Percentiles rank a stretch among this genome's conserved stretches.
Conservation (phyloP, 208 protist genomes). For the Crithidia sp. region DNA sequence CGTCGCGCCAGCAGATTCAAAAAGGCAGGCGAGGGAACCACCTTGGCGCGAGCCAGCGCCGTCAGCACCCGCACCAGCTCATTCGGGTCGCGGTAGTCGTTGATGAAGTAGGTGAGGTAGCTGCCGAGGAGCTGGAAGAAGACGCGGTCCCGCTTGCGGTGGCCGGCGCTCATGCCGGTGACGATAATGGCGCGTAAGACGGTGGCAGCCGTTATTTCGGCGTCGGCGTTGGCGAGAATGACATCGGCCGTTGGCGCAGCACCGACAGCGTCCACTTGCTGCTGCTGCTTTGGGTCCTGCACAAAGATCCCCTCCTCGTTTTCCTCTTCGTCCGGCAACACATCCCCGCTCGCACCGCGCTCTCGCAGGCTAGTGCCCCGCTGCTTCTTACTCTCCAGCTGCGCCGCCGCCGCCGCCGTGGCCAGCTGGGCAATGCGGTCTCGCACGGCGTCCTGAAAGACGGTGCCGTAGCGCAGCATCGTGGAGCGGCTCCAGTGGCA, state of each 20-base stretch:
- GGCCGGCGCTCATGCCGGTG: slow-evolving; percentile 72
- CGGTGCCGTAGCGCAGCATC: slow-evolving; percentile 68
- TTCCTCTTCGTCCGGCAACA: not conserved
- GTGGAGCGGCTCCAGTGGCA: slow-evolving; percentile 74
- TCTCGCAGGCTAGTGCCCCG: not conserved
- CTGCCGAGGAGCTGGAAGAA: slow-evolving; percentile 76
- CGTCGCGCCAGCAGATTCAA: slow-evolving; percentile 62
- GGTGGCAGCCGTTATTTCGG: slow-evolving; percentile 48
- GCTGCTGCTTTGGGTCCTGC: slow-evolving; percentile 6
- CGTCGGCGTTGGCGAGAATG: slow-evolving; percentile 45
- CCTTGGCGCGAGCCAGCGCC: slow-evolving; percentile 77
- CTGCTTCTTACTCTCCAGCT: slow-evolving; percentile 18
- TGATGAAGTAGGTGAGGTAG: slow-evolving; percentile 67
- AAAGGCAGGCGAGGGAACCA: slow-evolving; percentile 68
- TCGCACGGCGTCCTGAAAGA: slow-evolving; percentile 61
- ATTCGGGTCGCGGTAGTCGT: slow-evolving; percentile 66
- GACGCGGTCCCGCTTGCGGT: slow-evolving; percentile 72
- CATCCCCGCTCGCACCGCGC: not conserved
- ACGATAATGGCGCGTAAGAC: slow-evolving; percentile 64
- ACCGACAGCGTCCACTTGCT: slow-evolving; percentile 1
- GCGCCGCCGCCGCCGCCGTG: slow-evolving; percentile 31
- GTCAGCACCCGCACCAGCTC: slow-evolving; percentile 70
- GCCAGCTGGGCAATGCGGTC: slow-evolving; percentile 73
- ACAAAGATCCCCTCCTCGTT: slow-evolving; percentile 23
- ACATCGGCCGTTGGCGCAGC: slow-evolving; percentile 19